phyloP scores from a whole-genome alignment of 176 grass and related monocot species.

The Raddia distichophylla region DNA sequence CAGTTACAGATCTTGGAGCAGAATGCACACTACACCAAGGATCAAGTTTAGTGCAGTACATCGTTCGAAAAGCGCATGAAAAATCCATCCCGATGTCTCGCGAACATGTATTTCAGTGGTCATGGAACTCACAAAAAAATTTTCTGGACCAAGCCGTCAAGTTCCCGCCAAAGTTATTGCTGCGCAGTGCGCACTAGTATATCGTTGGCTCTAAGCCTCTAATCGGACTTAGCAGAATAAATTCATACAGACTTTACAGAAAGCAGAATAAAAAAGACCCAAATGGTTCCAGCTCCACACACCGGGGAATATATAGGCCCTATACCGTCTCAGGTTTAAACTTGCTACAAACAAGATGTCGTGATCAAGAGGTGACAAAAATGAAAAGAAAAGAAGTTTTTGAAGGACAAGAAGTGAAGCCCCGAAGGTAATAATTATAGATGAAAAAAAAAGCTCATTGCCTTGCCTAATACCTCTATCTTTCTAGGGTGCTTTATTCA shows the following conservation, averaged over 20 bases:
- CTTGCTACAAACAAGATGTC: slow-evolving; percentile 33
- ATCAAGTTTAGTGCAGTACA: slow-evolving; percentile 13
- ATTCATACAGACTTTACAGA: slow-evolving; percentile 36
- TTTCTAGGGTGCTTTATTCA: slow-evolving; percentile 17
- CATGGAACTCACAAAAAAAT: slow-evolving; percentile 29
- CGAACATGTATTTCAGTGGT: slow-evolving; percentile 42
- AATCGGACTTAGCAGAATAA: slow-evolving; percentile 43
- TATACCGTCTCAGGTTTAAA: slow-evolving; percentile 41
- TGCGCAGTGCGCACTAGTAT: slow-evolving; percentile 46
- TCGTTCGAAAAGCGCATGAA: not conserved
- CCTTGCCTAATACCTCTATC: slow-evolving; percentile 17
- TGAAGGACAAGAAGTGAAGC: slow-evolving; percentile 40
- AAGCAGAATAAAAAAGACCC: slow-evolving; percentile 44
- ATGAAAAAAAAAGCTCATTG: slow-evolving; percentile 35
- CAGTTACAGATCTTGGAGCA: not conserved
- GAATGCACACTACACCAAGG: slow-evolving; percentile 25
- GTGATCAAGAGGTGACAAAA: slow-evolving; percentile 41
- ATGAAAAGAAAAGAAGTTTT: slow-evolving; percentile 44
- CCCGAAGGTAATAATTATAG: slow-evolving; percentile 39
- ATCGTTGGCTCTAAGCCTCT: slow-evolving; percentile 41
- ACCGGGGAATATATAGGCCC: slow-evolving; percentile 49
- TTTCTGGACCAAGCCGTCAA: slow-evolving; percentile 3
- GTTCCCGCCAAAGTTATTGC: slow-evolving; percentile 44
- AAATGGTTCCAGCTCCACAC: slow-evolving; percentile 48
- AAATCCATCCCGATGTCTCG: not conserved